These are phyloP conservation scores for Oidium heveae DNA, from an alignment of 2,329 filamentous ascomycete species.

Conservation along the genomic window DNA sequence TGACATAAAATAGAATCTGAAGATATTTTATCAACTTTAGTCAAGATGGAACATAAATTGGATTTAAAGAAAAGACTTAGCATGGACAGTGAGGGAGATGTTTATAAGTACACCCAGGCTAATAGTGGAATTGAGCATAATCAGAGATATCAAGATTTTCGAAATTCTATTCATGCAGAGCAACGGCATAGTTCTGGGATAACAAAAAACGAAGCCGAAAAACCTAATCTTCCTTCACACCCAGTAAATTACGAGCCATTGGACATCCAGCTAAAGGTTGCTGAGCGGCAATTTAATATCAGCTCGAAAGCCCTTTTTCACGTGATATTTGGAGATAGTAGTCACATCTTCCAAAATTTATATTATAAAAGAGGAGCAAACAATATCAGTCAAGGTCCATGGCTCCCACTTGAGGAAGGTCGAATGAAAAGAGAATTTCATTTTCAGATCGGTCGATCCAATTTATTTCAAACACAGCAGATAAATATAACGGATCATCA, in stretches of 20 bases:
- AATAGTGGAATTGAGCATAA: conserved; percentile 27
- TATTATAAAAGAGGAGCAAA: conserved; percentile 62
- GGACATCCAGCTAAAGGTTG: conserved; percentile 49
- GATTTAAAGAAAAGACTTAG: conserved; percentile 37
- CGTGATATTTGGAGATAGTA: conserved; percentile 89
- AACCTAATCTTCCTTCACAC: conserved; percentile 59
- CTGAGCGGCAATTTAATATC: conserved; percentile 67
- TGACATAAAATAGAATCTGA: conserved; percentile 22
- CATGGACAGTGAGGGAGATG: conserved; percentile 77
- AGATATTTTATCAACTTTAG: conserved; percentile 43
- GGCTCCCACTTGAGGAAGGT: conserved; percentile 45
- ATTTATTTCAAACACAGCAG: conserved; percentile 33
- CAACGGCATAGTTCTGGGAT: conserved; percentile 26
- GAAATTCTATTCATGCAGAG: conserved; percentile 33
- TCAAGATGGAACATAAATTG: conserved; percentile 44
- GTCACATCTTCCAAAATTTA: conserved; percentile 74
- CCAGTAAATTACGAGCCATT: conserved; percentile 66
- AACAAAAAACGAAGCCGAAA: conserved; percentile 17
- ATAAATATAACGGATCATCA: conserved; percentile 57
- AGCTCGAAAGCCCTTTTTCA: conserved; percentile 90
- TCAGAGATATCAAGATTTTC: conserved; percentile 23
- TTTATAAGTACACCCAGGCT: conserved; percentile 31
- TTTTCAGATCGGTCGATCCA: conserved; percentile 46
- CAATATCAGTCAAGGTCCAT: conserved; percentile 66
- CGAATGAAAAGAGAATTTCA: conserved; percentile 55